Percentiles rank a stretch among this genome's conserved stretches.
These are phyloP conservation scores for Xylariaceae sp. DNA, from an alignment of 2,329 filamentous ascomycete species.

Conservation along the genomic window DNA sequence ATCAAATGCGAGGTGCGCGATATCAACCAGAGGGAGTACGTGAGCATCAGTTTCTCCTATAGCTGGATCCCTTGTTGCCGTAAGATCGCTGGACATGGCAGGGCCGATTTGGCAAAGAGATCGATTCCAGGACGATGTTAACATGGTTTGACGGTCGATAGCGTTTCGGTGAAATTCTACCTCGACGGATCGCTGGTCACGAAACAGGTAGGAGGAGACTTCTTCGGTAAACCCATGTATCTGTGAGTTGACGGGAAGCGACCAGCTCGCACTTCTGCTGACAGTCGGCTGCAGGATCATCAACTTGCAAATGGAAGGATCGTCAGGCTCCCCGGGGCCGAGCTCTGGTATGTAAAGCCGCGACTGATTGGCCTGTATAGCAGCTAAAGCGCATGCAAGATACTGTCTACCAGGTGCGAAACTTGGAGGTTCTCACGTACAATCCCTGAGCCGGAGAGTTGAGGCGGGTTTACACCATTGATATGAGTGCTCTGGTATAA, in stretches of 20 bases:
- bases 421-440: constrained; percentile 30
- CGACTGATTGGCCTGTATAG: background rate
- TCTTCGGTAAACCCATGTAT: constrained; percentile 45
- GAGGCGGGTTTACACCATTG: background rate
- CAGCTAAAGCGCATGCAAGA: constrained; percentile 17
- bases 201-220: constrained; percentile 48
- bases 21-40: constrained; percentile 44
- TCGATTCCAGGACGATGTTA: background rate
- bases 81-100: background rate
- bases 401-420: constrained; percentile 31
- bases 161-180: constrained; percentile 50
- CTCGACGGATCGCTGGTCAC: constrained; percentile 47
- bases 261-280: background rate
- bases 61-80: background rate
- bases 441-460: constrained; percentile 22
- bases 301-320: constrained; percentile 45
- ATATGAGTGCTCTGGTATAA: no score
- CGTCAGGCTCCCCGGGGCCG: constrained; percentile 41
- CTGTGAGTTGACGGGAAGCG: constrained; percentile 29
- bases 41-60: background rate
- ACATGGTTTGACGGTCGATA: constrained; percentile 1
- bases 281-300: constrained; percentile 36
- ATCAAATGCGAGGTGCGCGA: constrained; percentile 50
- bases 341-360: constrained; percentile 22
- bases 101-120: no score